phyloP scores from a whole-genome alignment of 305 asterid genomes.

The Fraxinus angustifolia region DNA sequence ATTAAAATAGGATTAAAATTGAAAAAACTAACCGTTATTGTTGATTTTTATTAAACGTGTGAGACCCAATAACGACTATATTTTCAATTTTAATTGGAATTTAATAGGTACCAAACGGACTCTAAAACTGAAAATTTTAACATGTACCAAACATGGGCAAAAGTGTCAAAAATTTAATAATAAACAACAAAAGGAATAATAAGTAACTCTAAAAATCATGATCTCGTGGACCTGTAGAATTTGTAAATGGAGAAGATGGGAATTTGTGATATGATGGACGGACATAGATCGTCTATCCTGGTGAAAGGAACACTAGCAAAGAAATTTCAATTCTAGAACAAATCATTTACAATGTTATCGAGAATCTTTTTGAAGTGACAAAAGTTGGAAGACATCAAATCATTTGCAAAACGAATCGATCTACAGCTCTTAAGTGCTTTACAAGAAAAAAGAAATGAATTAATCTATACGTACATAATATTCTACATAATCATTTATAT shows the following conservation, averaged over 20 bases:
- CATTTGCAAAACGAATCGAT: neutral
- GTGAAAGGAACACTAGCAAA: neutral
- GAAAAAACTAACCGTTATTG: no score
- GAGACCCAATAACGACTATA: no score
- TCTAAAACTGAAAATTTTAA: no score
- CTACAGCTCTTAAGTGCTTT: neutral
- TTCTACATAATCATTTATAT: no score
- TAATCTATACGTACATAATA: no score
- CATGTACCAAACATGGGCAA: no score
- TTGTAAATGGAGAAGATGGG: neutral
- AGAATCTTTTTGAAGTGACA: neutral
- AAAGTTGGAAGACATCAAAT: neutral
- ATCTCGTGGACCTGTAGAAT: neutral
- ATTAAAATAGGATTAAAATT: no score
- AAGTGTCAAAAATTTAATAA: neutral
- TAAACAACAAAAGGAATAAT: neutral
- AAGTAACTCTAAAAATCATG: neutral
- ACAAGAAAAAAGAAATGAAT: no score
- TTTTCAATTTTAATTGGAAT: no score
- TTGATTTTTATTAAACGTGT: no score
- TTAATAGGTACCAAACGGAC: no score
- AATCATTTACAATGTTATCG: neutral
- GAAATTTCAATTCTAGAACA: neutral
- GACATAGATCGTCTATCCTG: neutral
- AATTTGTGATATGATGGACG: neutral